These are phyloP conservation scores for Annulohypoxylon moriforme DNA, from an alignment of 495 filamentous ascomycete genomes.

Conservation along the genomic window DNA sequence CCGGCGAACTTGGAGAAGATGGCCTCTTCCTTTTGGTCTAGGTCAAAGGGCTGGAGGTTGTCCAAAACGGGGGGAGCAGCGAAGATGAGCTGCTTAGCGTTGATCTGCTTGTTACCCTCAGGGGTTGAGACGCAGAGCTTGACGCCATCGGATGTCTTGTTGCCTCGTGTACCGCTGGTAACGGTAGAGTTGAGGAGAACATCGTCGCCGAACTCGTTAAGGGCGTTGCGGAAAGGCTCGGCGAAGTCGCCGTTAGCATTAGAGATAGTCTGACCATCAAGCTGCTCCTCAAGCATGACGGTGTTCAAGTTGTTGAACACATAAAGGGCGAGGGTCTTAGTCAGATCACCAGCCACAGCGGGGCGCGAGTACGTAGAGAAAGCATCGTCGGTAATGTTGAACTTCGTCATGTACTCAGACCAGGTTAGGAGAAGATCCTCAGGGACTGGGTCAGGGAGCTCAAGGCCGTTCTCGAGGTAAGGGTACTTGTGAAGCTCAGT, in stretches of 20 bases:
- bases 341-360: slow-evolving; percentile 56
- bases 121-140: slow-evolving; percentile 34
- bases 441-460: slow-evolving; percentile 57
- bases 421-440: slow-evolving; percentile 57
- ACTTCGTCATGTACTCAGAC: slow-evolving; percentile 57
- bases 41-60: slow-evolving; percentile 49
- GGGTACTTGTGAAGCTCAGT: slow-evolving; percentile 54
- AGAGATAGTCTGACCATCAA: slow-evolving; percentile 16
- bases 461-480: slow-evolving; percentile 52
- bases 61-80: slow-evolving; percentile 55
- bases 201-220: slow-evolving; percentile 48
- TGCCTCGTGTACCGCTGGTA: slow-evolving; percentile 14
- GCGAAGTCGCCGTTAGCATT: slow-evolving; percentile 49
- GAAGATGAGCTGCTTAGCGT: slow-evolving; percentile 61
- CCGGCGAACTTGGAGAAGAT: slow-evolving; percentile 50
- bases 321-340: slow-evolving; percentile 37
- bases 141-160: slow-evolving; percentile 25
- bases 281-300: slow-evolving; percentile 25
- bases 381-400: slow-evolving; percentile 50
- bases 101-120: slow-evolving; percentile 47
- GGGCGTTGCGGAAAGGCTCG: slow-evolving; percentile 56
- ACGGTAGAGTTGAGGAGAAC: slow-evolving; percentile 47
- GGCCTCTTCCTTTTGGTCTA: slow-evolving; percentile 49
- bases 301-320: slow-evolving; percentile 43
- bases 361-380: slow-evolving; percentile 45